These are phyloP conservation scores for Globisporangium paroecandrum DNA, from an alignment of 352 stramenopile genomes.

Conservation along the genomic window DNA sequence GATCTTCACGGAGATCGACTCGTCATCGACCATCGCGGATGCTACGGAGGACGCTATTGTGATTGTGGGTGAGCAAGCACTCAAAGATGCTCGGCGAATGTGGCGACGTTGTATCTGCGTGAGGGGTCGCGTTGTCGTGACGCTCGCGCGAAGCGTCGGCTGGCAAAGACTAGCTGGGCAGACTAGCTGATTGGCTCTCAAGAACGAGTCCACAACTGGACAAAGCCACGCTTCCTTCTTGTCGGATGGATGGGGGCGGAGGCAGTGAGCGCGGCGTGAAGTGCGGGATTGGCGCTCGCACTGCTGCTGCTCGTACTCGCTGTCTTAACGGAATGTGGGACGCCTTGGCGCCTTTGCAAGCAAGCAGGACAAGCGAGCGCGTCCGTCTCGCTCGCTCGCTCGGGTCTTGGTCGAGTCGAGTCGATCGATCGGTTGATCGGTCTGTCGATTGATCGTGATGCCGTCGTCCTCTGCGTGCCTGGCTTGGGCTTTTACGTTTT, in stretches of 20 bases:
- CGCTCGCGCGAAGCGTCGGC: neutral
- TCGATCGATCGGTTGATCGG: neutral
- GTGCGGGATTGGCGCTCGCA: neutral
- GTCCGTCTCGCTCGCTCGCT: neutral
- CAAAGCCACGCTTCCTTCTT: neutral
- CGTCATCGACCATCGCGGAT: conserved; percentile 53
- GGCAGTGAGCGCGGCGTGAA: neutral
- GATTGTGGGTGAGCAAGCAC: neutral
- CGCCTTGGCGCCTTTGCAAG: neutral
- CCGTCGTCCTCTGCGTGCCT: neutral
- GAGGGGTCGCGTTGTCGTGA: conserved; percentile 10
- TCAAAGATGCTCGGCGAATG: neutral
- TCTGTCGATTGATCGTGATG: conserved; percentile 1
- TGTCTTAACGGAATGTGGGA: conserved; percentile 10
- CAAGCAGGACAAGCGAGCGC: neutral
- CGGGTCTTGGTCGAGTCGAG: neutral
- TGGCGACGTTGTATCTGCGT: neutral
- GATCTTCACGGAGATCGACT: conserved; percentile 62
- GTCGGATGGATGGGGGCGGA: neutral
- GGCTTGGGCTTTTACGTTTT: conserved; percentile 5
- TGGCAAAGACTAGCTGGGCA: no score
- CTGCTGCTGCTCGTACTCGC: neutral
- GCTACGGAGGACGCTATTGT: conserved; percentile 2
- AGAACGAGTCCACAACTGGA: neutral
- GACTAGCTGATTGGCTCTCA: neutral